Conservation (phyloP, 106 monocot species). For the Phalaenopsis aphrodite region DNA sequence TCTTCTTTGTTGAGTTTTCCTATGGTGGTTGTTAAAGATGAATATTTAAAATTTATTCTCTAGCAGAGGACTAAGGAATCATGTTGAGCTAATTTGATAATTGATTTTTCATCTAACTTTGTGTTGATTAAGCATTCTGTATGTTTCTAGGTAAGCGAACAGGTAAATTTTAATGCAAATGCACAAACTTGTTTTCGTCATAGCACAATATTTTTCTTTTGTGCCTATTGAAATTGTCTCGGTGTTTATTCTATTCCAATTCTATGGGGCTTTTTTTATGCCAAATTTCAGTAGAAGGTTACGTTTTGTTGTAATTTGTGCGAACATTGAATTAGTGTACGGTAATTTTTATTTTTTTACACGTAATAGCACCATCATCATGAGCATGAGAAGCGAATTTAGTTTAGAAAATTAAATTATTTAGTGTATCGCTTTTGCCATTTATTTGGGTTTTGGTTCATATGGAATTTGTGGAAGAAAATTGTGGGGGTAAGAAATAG, state of each 20-base stretch:
- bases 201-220: not conserved
- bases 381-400: not conserved
- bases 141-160: not conserved
- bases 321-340: not conserved
- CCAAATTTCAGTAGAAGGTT: constrained; percentile 5
- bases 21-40: not conserved
- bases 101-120: not conserved
- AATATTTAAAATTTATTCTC: not conserved
- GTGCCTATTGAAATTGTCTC: not conserved
- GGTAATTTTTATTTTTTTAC: not conserved
- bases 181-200: too few species aligned
- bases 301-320: not conserved
- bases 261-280: not conserved
- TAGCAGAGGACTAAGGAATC: not conserved
- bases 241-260: not conserved
- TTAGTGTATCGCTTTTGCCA: not conserved
- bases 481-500: constrained; percentile 1
- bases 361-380: not conserved
- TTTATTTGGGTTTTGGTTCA: not conserved
- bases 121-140: not conserved
- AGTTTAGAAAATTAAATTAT: not conserved
- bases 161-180: constrained; percentile 1
- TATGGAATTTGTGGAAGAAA: not conserved
- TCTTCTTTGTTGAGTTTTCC: constrained; percentile 1
- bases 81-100: not conserved